Evolutionary conservation across 2,329 filamentous ascomycete species (phyloP), one percentile per base, ranked within the genome.

Genomic region (Colletotrichum tabaci): DNA sequence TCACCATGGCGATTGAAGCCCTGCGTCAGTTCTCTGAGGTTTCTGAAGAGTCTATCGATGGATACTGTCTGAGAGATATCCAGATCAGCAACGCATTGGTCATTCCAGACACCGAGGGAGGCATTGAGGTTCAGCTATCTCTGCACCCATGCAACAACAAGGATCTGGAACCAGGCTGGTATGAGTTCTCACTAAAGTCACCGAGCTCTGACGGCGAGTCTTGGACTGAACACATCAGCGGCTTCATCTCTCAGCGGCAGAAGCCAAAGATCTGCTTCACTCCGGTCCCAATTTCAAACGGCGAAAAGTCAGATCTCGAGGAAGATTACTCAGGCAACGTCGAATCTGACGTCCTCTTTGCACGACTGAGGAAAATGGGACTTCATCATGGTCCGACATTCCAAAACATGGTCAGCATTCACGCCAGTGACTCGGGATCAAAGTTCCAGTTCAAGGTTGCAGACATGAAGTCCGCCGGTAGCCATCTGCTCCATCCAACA

Each of bases 361-460:
- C 87, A 57, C 82, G 83, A 5, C 44, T 71, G 2, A 61, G 57
- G 10, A 58, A 63, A 9, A 57, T 71, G 56, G 64, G 58, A 6
- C 42, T 71, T 5, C 15, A 67, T 0, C 68, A 71, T 30, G 68
- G 64, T 2, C 57, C 64, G 2, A 21, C 64, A 1, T 71, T 71
- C 40, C 64, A 63, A 5, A 71, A 71, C 10, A 62, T 71, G 42
- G 3, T 57, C 7, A 16, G 1, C 26, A 71, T 61, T 1, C 30
- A 58, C 5, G 23, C 42, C 3, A n/a, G 83, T 77, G 60, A 77
- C 87, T 9, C 76, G 75, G 10, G 79, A 87, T 16, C 85, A 85
- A 0, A 82, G 87, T 74, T 89, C 87, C 4, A 84, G 78, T 74
- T 79, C 83, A 2, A 82, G 79, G 50, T 90, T 89, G 88, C 88